A percentile compares a stretch with the other conserved stretches of the same genome.
These are phyloP conservation scores for Eucalyptus leucophloia DNA, from an alignment of 345 rosid species.

Conservation along the genomic window DNA sequence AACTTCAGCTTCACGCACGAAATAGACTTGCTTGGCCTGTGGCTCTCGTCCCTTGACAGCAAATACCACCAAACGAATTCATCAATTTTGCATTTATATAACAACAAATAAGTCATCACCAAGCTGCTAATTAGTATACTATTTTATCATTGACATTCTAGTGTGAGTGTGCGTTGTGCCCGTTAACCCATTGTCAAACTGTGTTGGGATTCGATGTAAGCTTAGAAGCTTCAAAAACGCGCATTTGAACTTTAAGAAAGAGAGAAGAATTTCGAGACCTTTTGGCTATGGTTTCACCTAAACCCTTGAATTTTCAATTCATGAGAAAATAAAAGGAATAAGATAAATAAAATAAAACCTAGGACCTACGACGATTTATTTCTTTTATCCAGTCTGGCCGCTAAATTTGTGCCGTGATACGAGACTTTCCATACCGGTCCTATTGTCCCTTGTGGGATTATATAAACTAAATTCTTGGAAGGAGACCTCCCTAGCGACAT, in stretches of 20 bases:
- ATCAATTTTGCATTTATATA: background rate
- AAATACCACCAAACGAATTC: background rate
- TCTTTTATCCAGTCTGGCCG: background rate
- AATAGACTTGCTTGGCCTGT: background rate
- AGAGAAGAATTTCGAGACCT: background rate
- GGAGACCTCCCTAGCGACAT: background rate
- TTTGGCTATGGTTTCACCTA: background rate
- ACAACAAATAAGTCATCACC: background rate
- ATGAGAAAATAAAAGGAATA: background rate
- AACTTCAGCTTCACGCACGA: background rate
- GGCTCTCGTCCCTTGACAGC: background rate
- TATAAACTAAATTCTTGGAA: background rate
- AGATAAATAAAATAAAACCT: background rate
- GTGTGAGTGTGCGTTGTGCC: background rate
- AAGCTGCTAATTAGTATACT: background rate
- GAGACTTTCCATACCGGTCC: background rate
- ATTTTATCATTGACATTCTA: background rate
- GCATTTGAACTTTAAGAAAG: background rate
- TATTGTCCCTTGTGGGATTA: background rate
- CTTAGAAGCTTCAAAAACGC: background rate
- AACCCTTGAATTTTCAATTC: background rate
- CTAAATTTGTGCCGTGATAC: background rate
- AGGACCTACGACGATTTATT: background rate
- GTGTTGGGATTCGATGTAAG: background rate
- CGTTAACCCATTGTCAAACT: background rate